A percentile compares a stretch with the other conserved stretches of the same genome.
These are phyloP conservation scores for Coemansia sp. DNA, from an alignment of 192 early-diverging fungal genomes.

Conservation along the genomic window DNA sequence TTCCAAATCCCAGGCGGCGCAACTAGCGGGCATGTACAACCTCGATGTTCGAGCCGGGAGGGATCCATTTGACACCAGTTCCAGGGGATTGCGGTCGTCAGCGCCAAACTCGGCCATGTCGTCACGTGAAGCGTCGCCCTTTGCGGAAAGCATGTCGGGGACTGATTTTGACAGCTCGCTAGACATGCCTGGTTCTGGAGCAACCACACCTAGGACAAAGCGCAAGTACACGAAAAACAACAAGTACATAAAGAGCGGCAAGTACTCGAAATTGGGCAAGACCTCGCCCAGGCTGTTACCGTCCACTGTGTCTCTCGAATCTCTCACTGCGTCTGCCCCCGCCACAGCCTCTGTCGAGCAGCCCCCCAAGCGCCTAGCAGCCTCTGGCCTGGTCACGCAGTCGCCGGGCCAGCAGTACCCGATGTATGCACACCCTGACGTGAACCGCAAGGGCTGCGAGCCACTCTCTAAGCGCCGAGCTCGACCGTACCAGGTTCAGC, in stretches of 20 bases:
- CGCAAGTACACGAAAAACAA: slow-evolving; percentile 44
- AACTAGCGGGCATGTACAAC: slow-evolving; percentile 47
- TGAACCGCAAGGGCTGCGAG: neutral
- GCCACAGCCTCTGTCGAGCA: slow-evolving; percentile 1
- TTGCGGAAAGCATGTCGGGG: slow-evolving; percentile 21
- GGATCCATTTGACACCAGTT: slow-evolving; percentile 1
- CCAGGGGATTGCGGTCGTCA: slow-evolving; percentile 7
- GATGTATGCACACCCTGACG: slow-evolving; percentile 21
- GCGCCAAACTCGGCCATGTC: slow-evolving; percentile 16
- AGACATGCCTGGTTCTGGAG: slow-evolving; percentile 8
- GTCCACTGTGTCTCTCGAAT: neutral
- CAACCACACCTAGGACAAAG: slow-evolving; percentile 18
- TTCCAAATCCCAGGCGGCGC: slow-evolving; percentile 43
- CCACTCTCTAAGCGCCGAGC: slow-evolving; percentile 18
- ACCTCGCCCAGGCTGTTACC: slow-evolving; percentile 3
- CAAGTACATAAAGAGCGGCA: slow-evolving; percentile 22
- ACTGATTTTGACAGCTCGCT: slow-evolving; percentile 13
- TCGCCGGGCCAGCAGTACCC: neutral
- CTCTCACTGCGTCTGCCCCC: neutral
- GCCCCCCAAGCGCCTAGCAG: neutral
- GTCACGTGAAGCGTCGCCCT: slow-evolving; percentile 39
- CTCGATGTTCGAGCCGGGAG: slow-evolving; percentile 7
- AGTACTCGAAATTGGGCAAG: slow-evolving; percentile 7
- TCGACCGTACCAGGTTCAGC: slow-evolving; percentile 12
- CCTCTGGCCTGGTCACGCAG: neutral